Base-by-base conservation (phyloP, 345 rosid species). In the Xanthoceras sorbifolium region DNA sequence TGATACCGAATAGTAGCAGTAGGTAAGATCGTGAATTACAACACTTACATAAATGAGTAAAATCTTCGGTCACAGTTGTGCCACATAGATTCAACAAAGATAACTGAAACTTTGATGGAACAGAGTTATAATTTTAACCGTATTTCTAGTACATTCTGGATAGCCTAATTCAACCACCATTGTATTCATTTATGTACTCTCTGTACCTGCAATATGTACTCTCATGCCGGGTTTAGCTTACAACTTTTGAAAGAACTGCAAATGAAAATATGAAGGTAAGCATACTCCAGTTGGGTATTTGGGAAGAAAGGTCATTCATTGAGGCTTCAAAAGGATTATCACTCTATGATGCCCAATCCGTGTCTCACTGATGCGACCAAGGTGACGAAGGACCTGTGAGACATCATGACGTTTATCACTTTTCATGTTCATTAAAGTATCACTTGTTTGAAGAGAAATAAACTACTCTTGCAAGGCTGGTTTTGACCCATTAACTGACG, bases 341-440 rank as follows among this genome's bases (percentile, higher is more conserved):
- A 94, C 92, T 2, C 97, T 92, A 74, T 90, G 83, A 81, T 89
- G 95, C 64, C 94, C 95, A 28, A 88, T 87, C 50, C 98, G 85
- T 20, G 89, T 86, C 86, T 93, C 97, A 81, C 85, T 88, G 78
- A 91, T 84, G 70, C 94, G 95, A 70, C 97, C 95, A 74, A 94
- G 97, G 84, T 94, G 98, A 70, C 97, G 94, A 73, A 94, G 93
- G 76, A 94, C 91, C 97, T 94, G 80, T 69, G 26, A 54, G 84
- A 46, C 66, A 84, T 31, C 75, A 77, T 54, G 44, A 67, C 10
- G 67, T 67, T 15, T 23, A 65, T 74, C 20, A 64, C 6, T 46
- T 31, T 74, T 17, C 48, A 50, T 74, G 60, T 9, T 31, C 6
- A 31, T 34, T 57, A 15, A 2, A 46, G 22, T 50, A 38, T 22